A percentile compares a stretch with the other conserved stretches of the same genome.
Evolutionary conservation across 2,329 filamentous ascomycete species (phyloP).

Genomic region (Colletotrichum eremochloae): DNA sequence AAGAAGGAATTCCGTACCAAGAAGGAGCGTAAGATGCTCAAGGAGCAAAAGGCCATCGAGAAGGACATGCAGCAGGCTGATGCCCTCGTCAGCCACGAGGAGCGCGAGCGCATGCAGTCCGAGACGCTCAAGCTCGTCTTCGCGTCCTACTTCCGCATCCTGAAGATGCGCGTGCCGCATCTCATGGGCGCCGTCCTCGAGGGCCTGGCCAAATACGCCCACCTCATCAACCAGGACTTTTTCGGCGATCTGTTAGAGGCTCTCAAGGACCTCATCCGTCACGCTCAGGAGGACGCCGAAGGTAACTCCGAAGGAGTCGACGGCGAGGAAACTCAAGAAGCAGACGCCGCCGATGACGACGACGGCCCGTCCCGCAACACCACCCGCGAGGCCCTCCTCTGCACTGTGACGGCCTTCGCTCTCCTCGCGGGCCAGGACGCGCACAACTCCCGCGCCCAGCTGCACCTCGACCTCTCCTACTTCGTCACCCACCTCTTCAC

Average conservation of each 20-base stretch:
- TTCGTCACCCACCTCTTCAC: constrained; percentile 96
- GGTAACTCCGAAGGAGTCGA: constrained; percentile 55
- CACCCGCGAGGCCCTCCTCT: constrained; percentile 89
- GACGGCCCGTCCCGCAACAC: constrained; percentile 73
- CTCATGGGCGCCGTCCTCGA: constrained; percentile 98
- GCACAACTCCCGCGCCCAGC: constrained; percentile 82
- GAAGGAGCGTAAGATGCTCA: constrained; percentile 82
- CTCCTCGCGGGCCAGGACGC: constrained; percentile 94
- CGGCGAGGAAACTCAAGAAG: constrained; percentile 55
- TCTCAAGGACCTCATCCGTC: constrained; percentile 89
- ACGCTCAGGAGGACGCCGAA: constrained; percentile 71
- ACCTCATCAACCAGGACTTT: constrained; percentile 99
- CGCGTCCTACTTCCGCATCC: constrained; percentile 91
- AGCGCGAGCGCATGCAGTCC: constrained; percentile 92
- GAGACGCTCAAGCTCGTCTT: constrained; percentile 98
- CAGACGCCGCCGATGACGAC: constrained; percentile 59
- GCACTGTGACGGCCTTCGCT: constrained; percentile 96
- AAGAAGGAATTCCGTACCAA: constrained; percentile 93
- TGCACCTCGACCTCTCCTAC: constrained; percentile 93
- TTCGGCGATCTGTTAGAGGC: constrained; percentile 97
- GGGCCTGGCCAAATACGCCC: constrained; percentile 91
- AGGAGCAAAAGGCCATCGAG: constrained; percentile 88
- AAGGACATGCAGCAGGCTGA: constrained; percentile 96
- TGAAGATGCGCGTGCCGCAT: constrained; percentile 84
- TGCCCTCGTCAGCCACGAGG: constrained; percentile 90